Evolutionary conservation across 2,329 filamentous ascomycete genomes (phyloP).

Genomic region (Falciphora oryzae): DNA sequence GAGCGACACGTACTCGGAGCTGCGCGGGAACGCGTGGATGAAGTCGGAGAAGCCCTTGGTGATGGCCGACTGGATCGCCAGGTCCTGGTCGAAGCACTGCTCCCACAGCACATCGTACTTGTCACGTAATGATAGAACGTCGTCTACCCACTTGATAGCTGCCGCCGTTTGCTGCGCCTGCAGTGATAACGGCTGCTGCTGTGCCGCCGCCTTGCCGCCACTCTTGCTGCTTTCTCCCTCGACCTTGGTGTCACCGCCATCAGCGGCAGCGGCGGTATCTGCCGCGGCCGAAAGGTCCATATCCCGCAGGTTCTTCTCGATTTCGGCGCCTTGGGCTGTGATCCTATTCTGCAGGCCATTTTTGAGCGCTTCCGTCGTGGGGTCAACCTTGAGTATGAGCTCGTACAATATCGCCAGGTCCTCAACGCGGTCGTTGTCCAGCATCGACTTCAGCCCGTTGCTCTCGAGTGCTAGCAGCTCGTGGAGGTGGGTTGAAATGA

Average conservation of each 20-base stretch:
- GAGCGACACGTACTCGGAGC: constrained; percentile 87
- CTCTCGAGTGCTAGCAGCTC: constrained; percentile 81
- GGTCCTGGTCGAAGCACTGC: constrained; percentile 67
- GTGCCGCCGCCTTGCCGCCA: constrained; percentile 26
- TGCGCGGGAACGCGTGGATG: constrained; percentile 82
- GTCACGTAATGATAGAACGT: constrained; percentile 77
- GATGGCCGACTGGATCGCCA: constrained; percentile 72
- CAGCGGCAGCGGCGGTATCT: constrained; percentile 18
- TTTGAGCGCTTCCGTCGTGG: constrained; percentile 64
- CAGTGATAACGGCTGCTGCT: constrained; percentile 38
- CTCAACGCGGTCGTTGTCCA: constrained; percentile 77
- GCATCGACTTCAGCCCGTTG: constrained; percentile 82
- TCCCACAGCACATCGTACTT: constrained; percentile 81
- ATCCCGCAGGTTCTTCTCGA: constrained; percentile 63
- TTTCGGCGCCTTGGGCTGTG: constrained; percentile 71
- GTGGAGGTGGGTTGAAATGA: constrained; percentile 71
- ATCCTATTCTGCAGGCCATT: constrained; percentile 68
- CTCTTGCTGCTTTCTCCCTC: constrained; percentile 34
- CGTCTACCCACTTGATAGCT: constrained; percentile 92
- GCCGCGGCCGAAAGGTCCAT: constrained; percentile 43
- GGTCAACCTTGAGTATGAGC: constrained; percentile 72
- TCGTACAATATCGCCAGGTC: constrained; percentile 78
- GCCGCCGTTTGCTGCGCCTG: constrained; percentile 77
- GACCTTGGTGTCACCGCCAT: not conserved
- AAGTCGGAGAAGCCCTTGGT: constrained; percentile 87